A percentile compares a stretch with the other conserved stretches of the same genome.
phyloP scores from a whole-genome alignment of 495 filamentous ascomycete species.

The Thermothielavioides terrestris region DNA sequence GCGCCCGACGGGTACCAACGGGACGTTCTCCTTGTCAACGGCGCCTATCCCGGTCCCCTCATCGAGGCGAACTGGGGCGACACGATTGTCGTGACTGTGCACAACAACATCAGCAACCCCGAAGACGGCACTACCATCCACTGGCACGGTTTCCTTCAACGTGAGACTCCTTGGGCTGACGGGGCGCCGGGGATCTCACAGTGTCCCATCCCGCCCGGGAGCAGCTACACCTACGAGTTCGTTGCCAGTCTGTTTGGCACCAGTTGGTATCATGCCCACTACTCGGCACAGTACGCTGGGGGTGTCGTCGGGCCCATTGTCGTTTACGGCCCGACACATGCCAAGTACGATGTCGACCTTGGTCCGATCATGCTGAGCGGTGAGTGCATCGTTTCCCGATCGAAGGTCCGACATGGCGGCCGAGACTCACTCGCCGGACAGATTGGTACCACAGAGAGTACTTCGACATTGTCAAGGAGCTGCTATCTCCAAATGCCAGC shows the following conservation, averaged over 20 bases:
- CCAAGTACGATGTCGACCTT: conserved; percentile 37
- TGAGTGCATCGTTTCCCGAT: conserved; percentile 12
- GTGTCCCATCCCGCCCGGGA: conserved; percentile 37
- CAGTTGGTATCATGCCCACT: conserved; percentile 43
- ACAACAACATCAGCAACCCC: conserved; percentile 46
- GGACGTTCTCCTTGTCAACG: conserved; percentile 50
- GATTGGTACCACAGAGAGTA: conserved; percentile 43
- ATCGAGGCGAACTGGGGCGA: conserved; percentile 54
- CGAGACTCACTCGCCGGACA: conserved; percentile 5
- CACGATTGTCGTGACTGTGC: conserved; percentile 50
- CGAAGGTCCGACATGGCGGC: neutral
- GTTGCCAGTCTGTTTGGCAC: conserved; percentile 35
- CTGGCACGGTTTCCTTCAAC: conserved; percentile 42
- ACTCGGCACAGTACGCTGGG: conserved; percentile 38
- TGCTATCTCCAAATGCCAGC: conserved; percentile 27
- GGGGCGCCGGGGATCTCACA: conserved; percentile 38
- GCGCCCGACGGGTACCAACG: conserved; percentile 42
- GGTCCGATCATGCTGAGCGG: conserved; percentile 39
- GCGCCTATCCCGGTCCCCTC: conserved; percentile 50
- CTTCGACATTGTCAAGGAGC: conserved; percentile 35
- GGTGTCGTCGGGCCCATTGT: conserved; percentile 38
- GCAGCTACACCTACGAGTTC: conserved; percentile 36
- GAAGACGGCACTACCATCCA: conserved; percentile 41
- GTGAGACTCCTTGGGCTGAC: conserved; percentile 37
- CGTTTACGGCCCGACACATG: conserved; percentile 33